Percentiles rank a stretch among this genome's conserved stretches.
Conservation (phyloP, 2,329 filamentous ascomycete species). For the Calcarisporium arbuscula region DNA sequence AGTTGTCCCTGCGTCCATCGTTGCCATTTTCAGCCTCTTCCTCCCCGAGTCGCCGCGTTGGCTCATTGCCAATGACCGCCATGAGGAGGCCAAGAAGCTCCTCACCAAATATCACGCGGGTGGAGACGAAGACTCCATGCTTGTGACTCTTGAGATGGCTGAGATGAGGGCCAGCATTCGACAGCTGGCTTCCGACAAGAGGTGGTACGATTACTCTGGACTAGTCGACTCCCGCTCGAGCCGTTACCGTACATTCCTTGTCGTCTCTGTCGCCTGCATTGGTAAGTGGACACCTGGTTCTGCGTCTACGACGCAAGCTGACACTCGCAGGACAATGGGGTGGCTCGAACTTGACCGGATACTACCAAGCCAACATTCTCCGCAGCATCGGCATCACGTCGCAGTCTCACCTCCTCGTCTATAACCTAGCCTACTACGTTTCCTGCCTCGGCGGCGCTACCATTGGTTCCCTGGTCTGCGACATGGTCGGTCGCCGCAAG, state of each 20-base stretch:
- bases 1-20: conserved; percentile 33
- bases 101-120: no score
- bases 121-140: no score
- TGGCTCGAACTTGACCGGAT: conserved; percentile 25
- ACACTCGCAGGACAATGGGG: no score
- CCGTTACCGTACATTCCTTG: conserved; percentile 23
- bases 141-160: conserved; percentile 30
- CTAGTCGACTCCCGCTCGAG: conserved; percentile 35
- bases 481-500: conserved; percentile 33
- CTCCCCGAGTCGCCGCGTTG: conserved; percentile 44
- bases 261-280: conserved; percentile 19
- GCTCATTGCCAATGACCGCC: conserved; percentile 34
- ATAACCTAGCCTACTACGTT: conserved; percentile 33
- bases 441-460: conserved; percentile 32
- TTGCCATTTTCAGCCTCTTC: conserved; percentile 41
- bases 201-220: conserved; percentile 36
- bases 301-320: no score
- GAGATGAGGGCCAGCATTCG: conserved; percentile 31
- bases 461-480: conserved; percentile 30
- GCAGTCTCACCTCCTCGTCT: conserved; percentile 32
- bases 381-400: conserved; percentile 31
- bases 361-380: conserved; percentile 33
- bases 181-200: conserved; percentile 33
- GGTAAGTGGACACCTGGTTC: no score
- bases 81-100: conserved; percentile 36